Evolutionary conservation across 2,329 filamentous ascomycete species (phyloP), one percentile per base, ranked within the genome.

Genomic region (Cladobotryum mycophilum): DNA sequence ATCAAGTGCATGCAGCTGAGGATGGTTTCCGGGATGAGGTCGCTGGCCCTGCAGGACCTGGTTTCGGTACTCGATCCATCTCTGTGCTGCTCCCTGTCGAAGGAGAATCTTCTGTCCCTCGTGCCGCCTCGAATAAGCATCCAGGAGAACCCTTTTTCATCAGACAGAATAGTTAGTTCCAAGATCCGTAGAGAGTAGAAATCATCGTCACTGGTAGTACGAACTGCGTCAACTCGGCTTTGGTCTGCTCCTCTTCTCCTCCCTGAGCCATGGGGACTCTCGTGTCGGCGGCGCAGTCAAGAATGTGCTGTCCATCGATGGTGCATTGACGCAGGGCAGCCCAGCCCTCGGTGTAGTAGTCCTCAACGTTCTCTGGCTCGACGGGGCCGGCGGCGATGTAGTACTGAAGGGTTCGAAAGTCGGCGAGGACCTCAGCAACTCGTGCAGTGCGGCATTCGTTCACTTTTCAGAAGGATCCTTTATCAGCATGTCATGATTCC

Each of bases 321-420:
- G 75, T 71, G 67, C 81, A 84, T 66, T 85, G 81, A 40, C 81
- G 76, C 47, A 85, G 68, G 14, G 75, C 75, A 4, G 76, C 73
- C 80, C 80, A 85, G 18, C 81, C 82, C 55, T 83, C 80, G 12
- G 80, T 81, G 65, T 81, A 78, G 61, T 82, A 81, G 60, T 85
- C 82, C 48, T 79, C 75, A 51, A 70, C 67, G 64, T 81, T 67
- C 3, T 67, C 60, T 7, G 82, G 79, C n/a, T 80, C 73, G 48
- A 72, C 72, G 12, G 79, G 78, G 7, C 71, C 77, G 9, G 74
- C 73, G 34, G 81, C 76, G 60, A 85, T 85, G 63, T 77, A 79
- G 65, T 79, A 80, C 63, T 85, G 82, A 22, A 84, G 70, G 41
- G 70, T 77, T 55, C 75, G 76, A 64, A 85, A 85, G 63, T 85